phyloP scores from a whole-genome alignment of 768 basidiomycete genomes.

The Russula emetica region DNA sequence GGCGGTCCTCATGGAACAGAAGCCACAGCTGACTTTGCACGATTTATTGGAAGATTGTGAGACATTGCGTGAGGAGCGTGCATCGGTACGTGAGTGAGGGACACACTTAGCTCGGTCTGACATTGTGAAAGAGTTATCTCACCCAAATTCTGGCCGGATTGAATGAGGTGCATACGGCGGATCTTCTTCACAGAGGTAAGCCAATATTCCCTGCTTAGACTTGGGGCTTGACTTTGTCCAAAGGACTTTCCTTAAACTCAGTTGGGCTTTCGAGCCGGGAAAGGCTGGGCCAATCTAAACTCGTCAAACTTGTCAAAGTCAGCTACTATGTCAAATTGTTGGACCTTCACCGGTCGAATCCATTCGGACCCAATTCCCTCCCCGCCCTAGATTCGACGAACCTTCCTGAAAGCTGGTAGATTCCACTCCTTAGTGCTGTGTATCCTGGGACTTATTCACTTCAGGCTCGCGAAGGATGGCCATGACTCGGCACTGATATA shows the following conservation, averaged over 20 bases:
- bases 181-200: constrained; percentile 67
- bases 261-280: constrained; percentile 58
- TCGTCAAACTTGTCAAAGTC: constrained; percentile 70
- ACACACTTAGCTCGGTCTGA: neutral
- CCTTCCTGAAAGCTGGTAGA: constrained; percentile 47
- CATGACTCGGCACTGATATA: constrained; percentile 76
- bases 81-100: constrained; percentile 45
- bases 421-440: constrained; percentile 21
- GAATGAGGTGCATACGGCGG: constrained; percentile 58
- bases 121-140: constrained; percentile 58
- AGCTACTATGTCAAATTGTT: constrained; percentile 67
- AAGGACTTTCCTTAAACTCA: constrained; percentile 55
- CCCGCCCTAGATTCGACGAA: constrained; percentile 31
- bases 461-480: constrained; percentile 73
- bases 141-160: constrained; percentile 67
- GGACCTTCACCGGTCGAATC: constrained; percentile 82
- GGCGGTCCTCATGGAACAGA: constrained; percentile 66
- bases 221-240: constrained; percentile 2
- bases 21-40: constrained; percentile 58
- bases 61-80: constrained; percentile 66
- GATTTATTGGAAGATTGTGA: constrained; percentile 77
- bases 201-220: neutral
- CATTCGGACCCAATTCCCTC: constrained; percentile 47
- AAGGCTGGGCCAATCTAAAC: constrained; percentile 50
- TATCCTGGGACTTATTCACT: constrained; percentile 3